phyloP scores from a whole-genome alignment of 2,329 filamentous ascomycete genomes.

The Dactylellina sp. region DNA sequence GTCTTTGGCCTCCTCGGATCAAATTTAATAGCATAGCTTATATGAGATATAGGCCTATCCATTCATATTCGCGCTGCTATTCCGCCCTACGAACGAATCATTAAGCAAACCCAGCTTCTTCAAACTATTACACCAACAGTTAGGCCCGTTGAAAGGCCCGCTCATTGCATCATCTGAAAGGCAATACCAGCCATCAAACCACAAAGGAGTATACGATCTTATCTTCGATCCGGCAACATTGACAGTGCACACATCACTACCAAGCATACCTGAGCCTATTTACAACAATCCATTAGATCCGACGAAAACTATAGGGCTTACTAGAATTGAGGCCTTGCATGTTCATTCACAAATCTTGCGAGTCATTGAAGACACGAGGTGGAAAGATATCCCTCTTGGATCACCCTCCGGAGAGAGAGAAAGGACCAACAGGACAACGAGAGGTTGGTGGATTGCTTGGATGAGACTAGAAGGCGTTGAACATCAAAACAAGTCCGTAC shows the following conservation, averaged over 20 bases:
- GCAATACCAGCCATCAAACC: conserved; percentile 67
- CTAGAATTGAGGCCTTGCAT: conserved; percentile 72
- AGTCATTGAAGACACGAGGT: conserved; percentile 66
- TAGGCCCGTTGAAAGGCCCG: conserved; percentile 71
- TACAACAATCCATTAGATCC: conserved; percentile 57
- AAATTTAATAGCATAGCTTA: conserved; percentile 8
- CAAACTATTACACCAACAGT: conserved; percentile 72
- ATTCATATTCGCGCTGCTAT: conserved; percentile 82
- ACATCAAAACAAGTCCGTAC: conserved; percentile 18
- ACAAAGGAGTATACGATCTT: conserved; percentile 69
- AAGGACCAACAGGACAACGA: conserved; percentile 74
- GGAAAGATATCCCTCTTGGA: conserved; percentile 40
- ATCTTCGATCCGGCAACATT: conserved; percentile 72
- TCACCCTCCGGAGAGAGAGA: conserved; percentile 67
- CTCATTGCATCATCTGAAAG: conserved; percentile 68
- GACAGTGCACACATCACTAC: conserved; percentile 73
- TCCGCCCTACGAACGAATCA: conserved; percentile 72
- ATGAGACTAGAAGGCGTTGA: conserved; percentile 64
- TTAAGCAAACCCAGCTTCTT: conserved; percentile 71
- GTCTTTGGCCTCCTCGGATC: conserved; percentile 1
- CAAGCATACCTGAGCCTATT: conserved; percentile 72
- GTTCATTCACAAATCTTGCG: conserved; percentile 75
- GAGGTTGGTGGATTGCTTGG: conserved; percentile 79
- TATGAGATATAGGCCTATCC: conserved; percentile 65
- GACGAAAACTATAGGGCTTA: conserved; percentile 57